Evolutionary conservation across 352 stramenopile species (phyloP), one percentile per base, ranked within the genome.

Genomic region (Aphanomyces euteiches): DNA sequence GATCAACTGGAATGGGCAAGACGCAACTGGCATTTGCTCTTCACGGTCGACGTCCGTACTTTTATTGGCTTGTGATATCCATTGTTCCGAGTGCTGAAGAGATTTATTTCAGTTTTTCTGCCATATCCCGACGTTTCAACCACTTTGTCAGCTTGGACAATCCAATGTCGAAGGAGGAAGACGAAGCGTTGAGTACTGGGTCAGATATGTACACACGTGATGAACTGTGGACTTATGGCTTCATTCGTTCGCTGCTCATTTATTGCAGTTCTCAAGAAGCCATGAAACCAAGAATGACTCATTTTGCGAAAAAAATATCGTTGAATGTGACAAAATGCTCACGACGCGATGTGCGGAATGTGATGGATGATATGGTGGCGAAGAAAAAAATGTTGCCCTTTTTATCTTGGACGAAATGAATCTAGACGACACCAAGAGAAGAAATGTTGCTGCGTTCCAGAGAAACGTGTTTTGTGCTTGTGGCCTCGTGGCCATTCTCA

Each of bases 391-490:
- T 40, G 47, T 72, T 72, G 56, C 66, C 66, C 28, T 72, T 72
- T 54, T 72, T 72, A 56, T 72, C 47, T 40, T 72, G 66, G 66
- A 72, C 69, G 66, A 72, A 43, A 57, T 69, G 66, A 41, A 56
- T 59, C 1, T 57, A 50, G 28, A 28, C 28, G 17, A 17, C 37
- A 15, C 54, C 28, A n/a, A 53, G 40, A 43, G 63, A 19, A 67
- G 50, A 66, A 75, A 70, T 21, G 3, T 66, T 10, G 54, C 68
- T 21, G 72, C 74, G 37, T 77, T 79, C 48, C 72, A 79, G 72
- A 72, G 64, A 12, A 79, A 79, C 41, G 56, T 74, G 3, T 77
- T 77, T 71, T 47, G 72, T 61, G 47, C 19, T 8, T 77, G 56
- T 66, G 72, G 50, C 58, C 59, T 78, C 41, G 66, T 77, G 3